Evolutionary conservation across 345 rosid genomes (phyloP).

Genomic region (Conringia planisiliqua): DNA sequence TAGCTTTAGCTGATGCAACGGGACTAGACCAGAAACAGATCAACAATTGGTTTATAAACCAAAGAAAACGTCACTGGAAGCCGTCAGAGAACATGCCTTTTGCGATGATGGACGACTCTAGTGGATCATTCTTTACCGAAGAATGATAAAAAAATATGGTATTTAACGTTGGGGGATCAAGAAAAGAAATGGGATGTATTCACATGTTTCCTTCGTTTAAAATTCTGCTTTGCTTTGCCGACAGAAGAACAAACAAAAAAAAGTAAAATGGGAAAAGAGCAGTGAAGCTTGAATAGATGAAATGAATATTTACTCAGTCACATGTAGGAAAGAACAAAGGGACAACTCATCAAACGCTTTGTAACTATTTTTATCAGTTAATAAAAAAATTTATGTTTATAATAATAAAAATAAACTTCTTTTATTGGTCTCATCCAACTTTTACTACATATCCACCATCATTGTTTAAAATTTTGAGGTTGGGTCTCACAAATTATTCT

Average conservation of each 20-base stretch:
- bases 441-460: background rate
- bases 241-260: background rate
- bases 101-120: constrained; percentile 57
- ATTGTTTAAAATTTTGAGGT: background rate
- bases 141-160: constrained; percentile 40
- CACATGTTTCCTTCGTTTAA: constrained; percentile 9
- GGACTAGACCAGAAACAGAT: constrained; percentile 86
- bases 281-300: constrained; percentile 12
- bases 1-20: constrained; percentile 69
- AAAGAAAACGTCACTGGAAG: constrained; percentile 87
- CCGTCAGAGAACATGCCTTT: constrained; percentile 82
- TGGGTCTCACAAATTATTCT: background rate
- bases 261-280: background rate
- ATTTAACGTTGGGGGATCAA: background rate
- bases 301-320: background rate
- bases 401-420: too few relatives aligned
- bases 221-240: constrained; percentile 4
- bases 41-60: constrained; percentile 90
- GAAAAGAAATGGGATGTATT: constrained; percentile 11
- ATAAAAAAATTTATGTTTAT: background rate
- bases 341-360: constrained; percentile 10
- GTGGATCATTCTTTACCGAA: constrained; percentile 58
- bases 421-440: background rate
- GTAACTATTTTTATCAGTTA: constrained; percentile 21
- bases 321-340: constrained; percentile 17